A percentile compares a stretch with the other conserved stretches of the same genome.
phyloP scores from a whole-genome alignment of 257 asterid genomes.

The Echites panduratus region DNA sequence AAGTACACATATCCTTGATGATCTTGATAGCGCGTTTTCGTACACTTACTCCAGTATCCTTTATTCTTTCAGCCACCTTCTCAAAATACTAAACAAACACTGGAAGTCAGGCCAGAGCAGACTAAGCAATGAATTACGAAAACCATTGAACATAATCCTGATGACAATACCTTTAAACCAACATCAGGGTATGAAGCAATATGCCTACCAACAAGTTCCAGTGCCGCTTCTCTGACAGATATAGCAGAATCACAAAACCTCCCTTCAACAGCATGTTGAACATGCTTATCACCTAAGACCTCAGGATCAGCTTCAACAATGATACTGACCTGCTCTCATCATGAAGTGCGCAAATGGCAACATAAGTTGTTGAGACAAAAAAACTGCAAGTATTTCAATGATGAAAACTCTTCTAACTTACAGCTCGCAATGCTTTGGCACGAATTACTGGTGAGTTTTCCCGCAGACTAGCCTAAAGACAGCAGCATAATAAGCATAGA shows the following conservation, averaged over 20 bases:
- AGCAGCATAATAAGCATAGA: slow-evolving; percentile 13
- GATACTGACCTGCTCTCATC: slow-evolving; percentile 72
- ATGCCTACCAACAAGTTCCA: slow-evolving; percentile 98
- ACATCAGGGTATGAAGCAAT: slow-evolving; percentile 99
- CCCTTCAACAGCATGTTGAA: slow-evolving; percentile 94
- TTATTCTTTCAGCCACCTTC: slow-evolving; percentile 95
- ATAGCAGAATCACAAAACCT: slow-evolving; percentile 97
- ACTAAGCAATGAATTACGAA: slow-evolving; percentile 9
- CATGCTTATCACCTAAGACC: slow-evolving; percentile 84
- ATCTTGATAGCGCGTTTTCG: slow-evolving; percentile 96
- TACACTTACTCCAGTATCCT: slow-evolving; percentile 98
- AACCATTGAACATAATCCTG: neutral
- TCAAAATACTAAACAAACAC: slow-evolving; percentile 65
- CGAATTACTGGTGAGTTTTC: slow-evolving; percentile 96
- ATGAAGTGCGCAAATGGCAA: slow-evolving; percentile 21
- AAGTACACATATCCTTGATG: slow-evolving; percentile 89
- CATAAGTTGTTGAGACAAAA: slow-evolving; percentile 15
- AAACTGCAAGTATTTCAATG: slow-evolving; percentile 13
- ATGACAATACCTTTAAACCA: slow-evolving; percentile 76
- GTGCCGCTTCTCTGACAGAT: slow-evolving; percentile 98
- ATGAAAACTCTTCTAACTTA: slow-evolving; percentile 36
- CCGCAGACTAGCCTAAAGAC: slow-evolving; percentile 79
- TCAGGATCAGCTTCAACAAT: slow-evolving; percentile 99
- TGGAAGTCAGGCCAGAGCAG: slow-evolving; percentile 24
- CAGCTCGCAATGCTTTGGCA: slow-evolving; percentile 97